Evolutionary conservation across 768 basidiomycete genomes (phyloP), one percentile per base, ranked within the genome.

Genomic region (Albatrellus ellisii): DNA sequence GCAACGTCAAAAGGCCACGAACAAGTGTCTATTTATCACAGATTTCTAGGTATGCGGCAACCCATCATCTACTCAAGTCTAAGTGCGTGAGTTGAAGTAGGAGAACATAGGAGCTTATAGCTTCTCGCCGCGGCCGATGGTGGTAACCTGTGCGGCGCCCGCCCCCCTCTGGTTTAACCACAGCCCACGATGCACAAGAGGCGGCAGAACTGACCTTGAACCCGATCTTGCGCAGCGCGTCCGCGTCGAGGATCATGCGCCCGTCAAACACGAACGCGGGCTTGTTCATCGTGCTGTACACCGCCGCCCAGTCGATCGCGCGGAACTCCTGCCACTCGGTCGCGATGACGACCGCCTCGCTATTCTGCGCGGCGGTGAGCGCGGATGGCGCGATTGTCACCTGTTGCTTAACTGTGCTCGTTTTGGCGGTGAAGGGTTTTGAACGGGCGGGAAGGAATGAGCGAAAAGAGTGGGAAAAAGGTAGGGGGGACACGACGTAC

Each of bases 251-350:
- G 54, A 97, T 70, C 47, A 95, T 66, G 25, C 91, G 75, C 4
- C 91, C 91, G 57, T 98, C 94, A 55, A 97, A 97, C 49, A 99
- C 72, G 56, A 95, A 98, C 4, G 95, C 94, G n/a, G 95, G 95
- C 70, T 98, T 95, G 56, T 82, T 85, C 89, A 97, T 97, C 55
- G 69, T 63, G 39, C 65, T 60, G 64, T 97, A 95, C 31, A 97
- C 83, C 26, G 66, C 65, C 52, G 74, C 59, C 95, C 95, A 99
- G 63, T 92, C 79, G 50, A 99, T 84, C 28, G 80, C 73, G 56
- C 73, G 73, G 75, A 99, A 99, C 63, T 97, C 92, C 60, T 82
- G 87, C 94, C 91, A 95, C 63, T 94, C 94, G 2, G 95, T 99
- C 21, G 88, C 89, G 52, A 99, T 80, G 36, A 98, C 87, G 49